Conservation (phyloP, 441 rosid genomes). For the Eugenia klotzschiana region DNA sequence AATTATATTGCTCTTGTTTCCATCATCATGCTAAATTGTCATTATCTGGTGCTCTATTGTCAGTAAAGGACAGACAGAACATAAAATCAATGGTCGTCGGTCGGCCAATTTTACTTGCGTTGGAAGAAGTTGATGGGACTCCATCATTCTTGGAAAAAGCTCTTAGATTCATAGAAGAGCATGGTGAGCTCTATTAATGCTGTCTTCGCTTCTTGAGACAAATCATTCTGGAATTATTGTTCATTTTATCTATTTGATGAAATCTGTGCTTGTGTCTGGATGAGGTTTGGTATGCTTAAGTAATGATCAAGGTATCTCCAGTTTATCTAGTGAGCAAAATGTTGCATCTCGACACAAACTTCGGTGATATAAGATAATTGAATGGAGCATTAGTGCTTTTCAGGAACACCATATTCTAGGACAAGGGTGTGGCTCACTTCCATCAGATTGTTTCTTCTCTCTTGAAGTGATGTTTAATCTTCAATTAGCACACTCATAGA, state of each 20-base stretch:
- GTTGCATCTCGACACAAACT: background rate
- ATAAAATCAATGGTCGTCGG: constrained; percentile 48
- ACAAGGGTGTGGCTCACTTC: background rate
- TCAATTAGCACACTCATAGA: background rate
- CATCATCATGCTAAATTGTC: background rate
- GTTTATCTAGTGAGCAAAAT: background rate
- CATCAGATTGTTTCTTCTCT: background rate
- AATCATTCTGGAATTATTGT: background rate
- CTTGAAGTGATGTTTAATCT: background rate
- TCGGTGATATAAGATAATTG: background rate
- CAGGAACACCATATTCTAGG: background rate
- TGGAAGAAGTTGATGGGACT: constrained; percentile 95
- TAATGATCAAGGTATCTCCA: background rate
- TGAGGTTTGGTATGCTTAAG: background rate
- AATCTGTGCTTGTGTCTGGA: background rate
- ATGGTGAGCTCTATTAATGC: constrained; percentile 39
- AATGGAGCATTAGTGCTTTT: background rate
- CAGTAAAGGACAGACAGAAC: constrained; percentile 55
- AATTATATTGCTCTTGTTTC: background rate
- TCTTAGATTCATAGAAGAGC: constrained; percentile 73
- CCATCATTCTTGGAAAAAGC: constrained; percentile 99
- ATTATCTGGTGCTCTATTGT: constrained; percentile 3
- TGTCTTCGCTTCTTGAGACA: background rate
- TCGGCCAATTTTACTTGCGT: constrained; percentile 82
- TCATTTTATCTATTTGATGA: background rate